These are phyloP conservation scores for Polytrichum commune DNA, from an alignment of 225 moss, liverwort and hornwort genomes.

Conservation along the genomic window DNA sequence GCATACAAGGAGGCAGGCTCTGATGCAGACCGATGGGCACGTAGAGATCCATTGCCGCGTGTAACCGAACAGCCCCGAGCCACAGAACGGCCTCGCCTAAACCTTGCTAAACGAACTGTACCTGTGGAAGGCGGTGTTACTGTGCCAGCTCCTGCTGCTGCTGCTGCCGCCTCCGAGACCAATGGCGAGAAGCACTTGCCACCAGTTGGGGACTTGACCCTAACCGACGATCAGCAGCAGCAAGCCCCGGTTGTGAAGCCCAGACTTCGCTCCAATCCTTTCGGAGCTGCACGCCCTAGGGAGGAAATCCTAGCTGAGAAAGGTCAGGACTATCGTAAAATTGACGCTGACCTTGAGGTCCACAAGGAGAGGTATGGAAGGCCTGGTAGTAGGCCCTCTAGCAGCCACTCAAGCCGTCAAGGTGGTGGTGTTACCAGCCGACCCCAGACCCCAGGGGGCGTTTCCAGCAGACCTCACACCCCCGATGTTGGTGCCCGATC, in stretches of 20 bases:
- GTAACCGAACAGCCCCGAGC: conserved; percentile 50
- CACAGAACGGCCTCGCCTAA: conserved; percentile 70
- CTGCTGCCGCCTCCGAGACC: conserved; percentile 22
- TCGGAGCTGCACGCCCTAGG: conserved; percentile 76
- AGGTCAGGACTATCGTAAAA: conserved; percentile 94
- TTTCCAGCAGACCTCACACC: conserved; percentile 47
- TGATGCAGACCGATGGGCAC: conserved; percentile 78
- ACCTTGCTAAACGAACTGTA: conserved; percentile 65
- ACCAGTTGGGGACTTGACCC: conserved; percentile 14
- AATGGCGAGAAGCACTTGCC: conserved; percentile 59
- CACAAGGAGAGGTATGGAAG: conserved; percentile 57
- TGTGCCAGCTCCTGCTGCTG: conserved; percentile 5
- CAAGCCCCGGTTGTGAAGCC: conserved; percentile 51
- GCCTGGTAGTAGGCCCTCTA: conserved; percentile 76
- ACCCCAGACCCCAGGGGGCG: conserved; percentile 58
- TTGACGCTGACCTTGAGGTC: conserved; percentile 79
- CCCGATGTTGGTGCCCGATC: conserved; percentile 66
- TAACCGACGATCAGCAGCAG: conserved; percentile 30
- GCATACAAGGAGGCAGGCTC: conserved; percentile 75
- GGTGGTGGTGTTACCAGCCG: conserved; percentile 37
- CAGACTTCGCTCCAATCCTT: conserved; percentile 71
- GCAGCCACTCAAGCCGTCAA: conserved; percentile 84
- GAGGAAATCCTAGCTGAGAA: conserved; percentile 97
- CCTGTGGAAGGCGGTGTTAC: conserved; percentile 54
- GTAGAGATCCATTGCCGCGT: conserved; percentile 43